These are phyloP conservation scores for Capsella bursapastoris DNA, from an alignment of 345 rosid genomes.

Conservation along the genomic window DNA sequence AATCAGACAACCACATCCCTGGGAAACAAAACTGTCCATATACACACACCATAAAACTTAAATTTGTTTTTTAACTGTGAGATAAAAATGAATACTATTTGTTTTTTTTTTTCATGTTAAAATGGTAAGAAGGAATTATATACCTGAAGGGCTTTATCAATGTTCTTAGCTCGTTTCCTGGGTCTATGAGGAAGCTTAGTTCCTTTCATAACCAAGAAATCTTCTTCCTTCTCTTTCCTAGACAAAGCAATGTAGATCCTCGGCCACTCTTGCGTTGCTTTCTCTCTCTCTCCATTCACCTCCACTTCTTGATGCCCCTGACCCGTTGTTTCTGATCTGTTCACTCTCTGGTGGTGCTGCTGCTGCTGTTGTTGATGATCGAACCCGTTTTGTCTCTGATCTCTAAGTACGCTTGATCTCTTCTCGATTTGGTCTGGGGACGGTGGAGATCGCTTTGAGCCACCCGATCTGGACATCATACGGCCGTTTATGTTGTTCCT, in stretches of 20 bases:
- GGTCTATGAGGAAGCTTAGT: constrained; percentile 75
- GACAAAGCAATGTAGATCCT: constrained; percentile 59
- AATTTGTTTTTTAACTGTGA: not conserved
- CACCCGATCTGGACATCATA: constrained; percentile 58
- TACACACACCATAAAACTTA: not conserved
- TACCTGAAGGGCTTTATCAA: constrained; percentile 74
- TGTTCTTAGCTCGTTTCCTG: constrained; percentile 67
- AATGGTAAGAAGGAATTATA: not conserved
- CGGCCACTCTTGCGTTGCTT: constrained; percentile 61
- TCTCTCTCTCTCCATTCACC: constrained; percentile 39
- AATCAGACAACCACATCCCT: constrained; percentile 75
- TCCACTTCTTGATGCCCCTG: constrained; percentile 39
- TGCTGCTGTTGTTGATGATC: constrained; percentile 27
- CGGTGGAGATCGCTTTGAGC: constrained; percentile 55
- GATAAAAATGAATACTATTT: not conserved
- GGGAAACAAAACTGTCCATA: constrained; percentile 71
- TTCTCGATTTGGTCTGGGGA: constrained; percentile 56
- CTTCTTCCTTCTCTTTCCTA: constrained; percentile 74
- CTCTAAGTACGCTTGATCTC: constrained; percentile 44
- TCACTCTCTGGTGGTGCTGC: constrained; percentile 35
- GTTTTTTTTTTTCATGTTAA: not conserved
- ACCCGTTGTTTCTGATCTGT: constrained; percentile 48
- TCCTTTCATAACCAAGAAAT: constrained; percentile 72
- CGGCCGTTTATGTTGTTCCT: constrained; percentile 45
- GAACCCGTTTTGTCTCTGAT: constrained; percentile 55